Conservation (phyloP, 2,329 filamentous ascomycete species). For the Trichoderma cornu-damae region DNA sequence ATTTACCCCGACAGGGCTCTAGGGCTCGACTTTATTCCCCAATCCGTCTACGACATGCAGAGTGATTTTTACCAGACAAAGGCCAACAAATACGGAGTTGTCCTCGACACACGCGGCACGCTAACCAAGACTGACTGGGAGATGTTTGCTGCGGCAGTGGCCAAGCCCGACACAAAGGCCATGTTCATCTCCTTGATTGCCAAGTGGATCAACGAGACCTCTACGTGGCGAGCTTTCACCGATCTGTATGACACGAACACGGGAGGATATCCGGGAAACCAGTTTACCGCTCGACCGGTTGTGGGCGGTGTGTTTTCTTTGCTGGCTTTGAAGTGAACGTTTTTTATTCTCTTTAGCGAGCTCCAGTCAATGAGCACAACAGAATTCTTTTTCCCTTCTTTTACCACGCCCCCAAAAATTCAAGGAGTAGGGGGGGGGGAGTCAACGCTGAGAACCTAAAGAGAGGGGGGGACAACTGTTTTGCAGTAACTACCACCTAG, state of each 20-base stretch:
- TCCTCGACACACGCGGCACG: conserved; percentile 72
- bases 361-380: not conserved
- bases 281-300: conserved; percentile 75
- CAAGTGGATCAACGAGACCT: conserved; percentile 69
- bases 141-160: conserved; percentile 75
- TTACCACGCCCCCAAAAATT: not conserved
- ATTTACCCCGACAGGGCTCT: conserved; percentile 75
- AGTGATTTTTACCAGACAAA: conserved; percentile 69
- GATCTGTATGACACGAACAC: conserved; percentile 71
- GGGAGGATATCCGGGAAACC: conserved; percentile 57
- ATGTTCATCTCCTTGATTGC: conserved; percentile 66
- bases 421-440: no score
- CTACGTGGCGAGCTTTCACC: conserved; percentile 64
- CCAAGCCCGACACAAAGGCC: conserved; percentile 53
- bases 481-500: not conserved
- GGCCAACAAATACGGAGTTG: conserved; percentile 70
- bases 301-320: conserved; percentile 76
- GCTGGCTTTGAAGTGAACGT: conserved; percentile 51
- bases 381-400: not conserved
- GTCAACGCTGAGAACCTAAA: no score
- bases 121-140: conserved; percentile 89
- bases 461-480: not conserved
- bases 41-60: conserved; percentile 71
- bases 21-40: conserved; percentile 69
- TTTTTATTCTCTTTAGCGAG: no score